phyloP scores from a whole-genome alignment of 176 grass and related monocot genomes.

The Guadua angustifolia region DNA sequence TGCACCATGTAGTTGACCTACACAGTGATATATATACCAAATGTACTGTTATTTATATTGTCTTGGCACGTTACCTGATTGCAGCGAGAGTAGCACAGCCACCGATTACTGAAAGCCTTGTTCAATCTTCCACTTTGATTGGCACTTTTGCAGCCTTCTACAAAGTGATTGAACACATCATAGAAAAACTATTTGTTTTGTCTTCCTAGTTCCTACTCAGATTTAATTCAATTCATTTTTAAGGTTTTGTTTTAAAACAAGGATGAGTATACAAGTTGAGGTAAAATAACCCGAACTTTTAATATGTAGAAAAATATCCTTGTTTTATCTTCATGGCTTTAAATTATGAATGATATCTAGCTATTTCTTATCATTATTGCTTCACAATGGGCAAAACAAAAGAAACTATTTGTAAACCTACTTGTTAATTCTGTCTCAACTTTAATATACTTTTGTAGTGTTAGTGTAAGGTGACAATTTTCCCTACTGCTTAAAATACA shows the following conservation, averaged over 20 bases:
- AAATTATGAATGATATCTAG: slow-evolving; percentile 20
- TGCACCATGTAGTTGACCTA: neutral
- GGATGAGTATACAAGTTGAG: neutral
- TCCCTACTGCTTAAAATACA: neutral
- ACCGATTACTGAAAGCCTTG: slow-evolving; percentile 11
- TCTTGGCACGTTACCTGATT: neutral
- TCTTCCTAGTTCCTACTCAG: neutral
- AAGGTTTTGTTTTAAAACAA: neutral
- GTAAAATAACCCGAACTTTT: neutral
- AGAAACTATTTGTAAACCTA: neutral
- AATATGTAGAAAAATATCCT: neutral
- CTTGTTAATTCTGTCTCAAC: slow-evolving; percentile 2
- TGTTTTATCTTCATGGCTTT: neutral
- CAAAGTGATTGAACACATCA: slow-evolving; percentile 14
- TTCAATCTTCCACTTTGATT: slow-evolving; percentile 28
- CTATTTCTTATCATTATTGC: slow-evolving; percentile 15
- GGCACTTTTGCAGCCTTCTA: neutral
- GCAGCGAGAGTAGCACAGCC: neutral
- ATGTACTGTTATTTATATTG: neutral
- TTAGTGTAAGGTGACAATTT: slow-evolving; percentile 27
- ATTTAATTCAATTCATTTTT: slow-evolving; percentile 22
- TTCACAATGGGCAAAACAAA: slow-evolving; percentile 1
- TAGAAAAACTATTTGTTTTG: neutral
- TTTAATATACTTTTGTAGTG: slow-evolving; percentile 10
- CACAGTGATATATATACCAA: neutral